A percentile compares a stretch with the other conserved stretches of the same genome.
Conservation (phyloP, 176 grass and related monocot species). For the Coix lacrymajobi region DNA sequence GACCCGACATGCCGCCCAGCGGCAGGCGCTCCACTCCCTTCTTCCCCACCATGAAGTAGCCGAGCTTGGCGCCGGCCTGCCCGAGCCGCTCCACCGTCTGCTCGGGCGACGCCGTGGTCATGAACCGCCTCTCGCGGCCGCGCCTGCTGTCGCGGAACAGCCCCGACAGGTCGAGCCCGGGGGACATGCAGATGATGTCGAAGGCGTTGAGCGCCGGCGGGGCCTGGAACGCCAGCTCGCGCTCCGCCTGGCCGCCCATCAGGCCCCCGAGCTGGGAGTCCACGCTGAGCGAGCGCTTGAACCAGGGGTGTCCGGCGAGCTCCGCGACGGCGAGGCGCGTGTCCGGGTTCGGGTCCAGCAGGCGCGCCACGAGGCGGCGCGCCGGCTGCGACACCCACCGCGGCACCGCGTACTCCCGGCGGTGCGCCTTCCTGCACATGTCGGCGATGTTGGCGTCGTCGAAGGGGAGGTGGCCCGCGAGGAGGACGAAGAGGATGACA, state of each 20-base stretch:
- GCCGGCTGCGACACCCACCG: conserved; percentile 54
- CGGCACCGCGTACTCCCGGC: conserved; percentile 62
- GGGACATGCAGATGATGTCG: conserved; percentile 78
- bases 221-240: conserved; percentile 35
- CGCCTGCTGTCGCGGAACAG: conserved; percentile 48
- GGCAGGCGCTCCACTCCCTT: conserved; percentile 37
- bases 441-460: conserved; percentile 76
- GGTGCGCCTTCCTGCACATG: conserved; percentile 70
- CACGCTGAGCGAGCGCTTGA: conserved; percentile 81
- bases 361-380: conserved; percentile 48
- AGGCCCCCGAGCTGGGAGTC: conserved; percentile 74
- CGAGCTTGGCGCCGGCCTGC: conserved; percentile 43
- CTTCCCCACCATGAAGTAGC: conserved; percentile 61
- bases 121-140: conserved; percentile 64
- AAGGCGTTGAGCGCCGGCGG: conserved; percentile 64
- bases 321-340: conserved; percentile 60
- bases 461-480: conserved; percentile 74
- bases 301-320: conserved; percentile 66
- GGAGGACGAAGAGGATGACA: conserved; percentile 89
- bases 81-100: conserved; percentile 56
- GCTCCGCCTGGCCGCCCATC: conserved; percentile 24
- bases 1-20: conserved; percentile 34
- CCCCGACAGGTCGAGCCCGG: conserved; percentile 70
- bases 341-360: conserved; percentile 85
- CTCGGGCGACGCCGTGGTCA: conserved; percentile 54